These are phyloP conservation scores for Caulochytrium protostelioides DNA, from an alignment of 371 early-diverging fungal genomes.

Conservation along the genomic window DNA sequence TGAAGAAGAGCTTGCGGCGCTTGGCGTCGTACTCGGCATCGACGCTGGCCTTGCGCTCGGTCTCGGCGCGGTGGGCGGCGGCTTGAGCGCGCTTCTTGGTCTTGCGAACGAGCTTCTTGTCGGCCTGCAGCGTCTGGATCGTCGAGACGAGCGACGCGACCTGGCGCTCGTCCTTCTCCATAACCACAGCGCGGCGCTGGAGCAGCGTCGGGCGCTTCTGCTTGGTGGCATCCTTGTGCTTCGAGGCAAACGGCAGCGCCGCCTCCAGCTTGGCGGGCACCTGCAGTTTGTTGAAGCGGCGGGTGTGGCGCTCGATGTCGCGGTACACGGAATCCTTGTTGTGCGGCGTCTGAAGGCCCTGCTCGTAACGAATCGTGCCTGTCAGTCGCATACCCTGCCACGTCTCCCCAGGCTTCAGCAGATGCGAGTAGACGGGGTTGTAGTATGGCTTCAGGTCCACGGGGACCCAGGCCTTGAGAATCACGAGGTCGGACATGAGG, in stretches of 20 bases:
- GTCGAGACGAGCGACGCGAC: slow-evolving; percentile 57
- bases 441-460: slow-evolving; percentile 79
- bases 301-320: slow-evolving; percentile 55
- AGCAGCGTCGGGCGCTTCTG: slow-evolving; percentile 24
- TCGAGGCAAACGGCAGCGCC: slow-evolving; percentile 71
- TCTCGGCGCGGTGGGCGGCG: too few species aligned
- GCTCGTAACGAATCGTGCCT: slow-evolving; percentile 67
- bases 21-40: too few species aligned
- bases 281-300: slow-evolving; percentile 60
- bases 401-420: slow-evolving; percentile 27
- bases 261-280: slow-evolving; percentile 63
- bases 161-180: slow-evolving; percentile 74
- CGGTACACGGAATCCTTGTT: slow-evolving; percentile 65
- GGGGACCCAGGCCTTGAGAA: slow-evolving; percentile 91
- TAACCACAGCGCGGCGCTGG: slow-evolving; percentile 59
- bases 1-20: too few species aligned
- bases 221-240: slow-evolving; percentile 43
- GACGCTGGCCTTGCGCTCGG: too few species aligned
- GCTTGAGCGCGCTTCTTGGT: slow-evolving; percentile 23
- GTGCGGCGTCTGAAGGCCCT: slow-evolving; percentile 36
- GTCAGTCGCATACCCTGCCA: slow-evolving; percentile 83
- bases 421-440: slow-evolving; percentile 77
- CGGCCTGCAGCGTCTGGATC: slow-evolving; percentile 62
- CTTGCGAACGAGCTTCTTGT: slow-evolving; percentile 55
- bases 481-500: slow-evolving; percentile 90